A percentile compares a stretch with the other conserved stretches of the same genome.
These are phyloP conservation scores for Zygosaccharomyces lentus DNA, from an alignment of 805 yeast species.

Conservation along the genomic window DNA sequence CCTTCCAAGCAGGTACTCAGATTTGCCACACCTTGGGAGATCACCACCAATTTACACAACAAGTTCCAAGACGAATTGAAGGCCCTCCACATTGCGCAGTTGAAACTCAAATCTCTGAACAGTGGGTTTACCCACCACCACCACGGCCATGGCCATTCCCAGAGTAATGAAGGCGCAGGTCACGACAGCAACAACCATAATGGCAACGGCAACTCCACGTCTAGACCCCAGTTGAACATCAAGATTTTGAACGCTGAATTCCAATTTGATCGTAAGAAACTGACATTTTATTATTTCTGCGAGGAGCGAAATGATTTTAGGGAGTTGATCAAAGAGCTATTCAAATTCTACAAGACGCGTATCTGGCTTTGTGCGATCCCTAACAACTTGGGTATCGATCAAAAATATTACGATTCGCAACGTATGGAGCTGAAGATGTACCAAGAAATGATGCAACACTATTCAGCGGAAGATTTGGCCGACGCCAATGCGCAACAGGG, in stretches of 20 bases:
- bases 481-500: slow-evolving; percentile 21
- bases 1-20: slow-evolving; percentile 76
- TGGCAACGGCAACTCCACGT: slow-evolving; percentile 30
- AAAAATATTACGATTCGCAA: slow-evolving; percentile 31
- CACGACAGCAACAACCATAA: slow-evolving; percentile 20
- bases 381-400: slow-evolving; percentile 31
- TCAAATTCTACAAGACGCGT: slow-evolving; percentile 71
- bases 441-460: slow-evolving; percentile 34
- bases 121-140: slow-evolving; percentile 21
- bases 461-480: slow-evolving; percentile 23
- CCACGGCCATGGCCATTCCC: slow-evolving; percentile 11
- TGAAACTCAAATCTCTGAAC: slow-evolving; percentile 42
- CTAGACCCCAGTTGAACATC: slow-evolving; percentile 41
- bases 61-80: slow-evolving; percentile 69
- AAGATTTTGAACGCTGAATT: slow-evolving; percentile 71
- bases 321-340: slow-evolving; percentile 65
- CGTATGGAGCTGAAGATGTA: slow-evolving; percentile 33
- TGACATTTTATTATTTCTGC: slow-evolving; percentile 65
- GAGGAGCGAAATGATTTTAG: slow-evolving; percentile 69
- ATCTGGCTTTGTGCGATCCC: slow-evolving; percentile 79
- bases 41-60: slow-evolving; percentile 49
- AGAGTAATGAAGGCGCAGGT: background rate
- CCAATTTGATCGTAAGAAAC: slow-evolving; percentile 75
- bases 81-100: slow-evolving; percentile 61
- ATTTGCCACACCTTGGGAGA: slow-evolving; percentile 71